Percentiles rank a stretch among this genome's conserved stretches.
Evolutionary conservation across 2,329 filamentous ascomycete genomes (phyloP).

Genomic region (Alternaria solani): DNA sequence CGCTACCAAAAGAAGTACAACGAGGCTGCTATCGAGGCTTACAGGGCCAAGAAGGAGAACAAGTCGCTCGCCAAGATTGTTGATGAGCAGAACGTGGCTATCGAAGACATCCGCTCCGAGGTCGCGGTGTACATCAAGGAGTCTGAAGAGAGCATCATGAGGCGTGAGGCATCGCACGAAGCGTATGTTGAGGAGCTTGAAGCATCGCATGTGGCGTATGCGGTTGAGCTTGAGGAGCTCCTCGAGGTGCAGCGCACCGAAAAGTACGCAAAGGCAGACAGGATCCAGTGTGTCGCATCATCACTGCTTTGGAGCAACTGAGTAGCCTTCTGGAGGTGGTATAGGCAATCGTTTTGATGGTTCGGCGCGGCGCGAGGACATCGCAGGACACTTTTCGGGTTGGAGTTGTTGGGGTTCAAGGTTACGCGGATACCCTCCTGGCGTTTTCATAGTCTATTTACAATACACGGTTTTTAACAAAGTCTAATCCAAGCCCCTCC

Average conservation of each 20-base stretch:
- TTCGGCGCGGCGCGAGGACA: not conserved
- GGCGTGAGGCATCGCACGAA: not conserved
- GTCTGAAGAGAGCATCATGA: not conserved
- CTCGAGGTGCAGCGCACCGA: not conserved
- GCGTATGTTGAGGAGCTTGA: not conserved
- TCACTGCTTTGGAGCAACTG: not conserved
- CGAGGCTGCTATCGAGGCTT: not conserved
- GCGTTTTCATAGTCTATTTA: not conserved
- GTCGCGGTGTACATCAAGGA: not conserved
- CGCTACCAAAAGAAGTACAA: not conserved
- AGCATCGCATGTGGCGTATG: not conserved
- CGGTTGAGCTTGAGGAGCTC: conserved; percentile 1
- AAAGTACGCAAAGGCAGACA: not conserved
- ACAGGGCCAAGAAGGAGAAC: not conserved
- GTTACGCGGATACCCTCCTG: not conserved
- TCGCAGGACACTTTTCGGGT: not conserved
- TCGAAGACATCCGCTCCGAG: not conserved
- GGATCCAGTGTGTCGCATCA: not conserved
- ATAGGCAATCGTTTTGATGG: not conserved
- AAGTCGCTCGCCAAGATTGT: not conserved
- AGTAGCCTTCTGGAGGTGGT: not conserved
- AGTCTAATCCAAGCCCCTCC: conserved; percentile 16
- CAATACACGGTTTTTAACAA: not conserved
- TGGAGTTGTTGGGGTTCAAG: not conserved
- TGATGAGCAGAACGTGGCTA: not conserved